These are phyloP conservation scores for Phoma sp. DNA, from an alignment of 2,329 filamentous ascomycete genomes.

Conservation along the genomic window DNA sequence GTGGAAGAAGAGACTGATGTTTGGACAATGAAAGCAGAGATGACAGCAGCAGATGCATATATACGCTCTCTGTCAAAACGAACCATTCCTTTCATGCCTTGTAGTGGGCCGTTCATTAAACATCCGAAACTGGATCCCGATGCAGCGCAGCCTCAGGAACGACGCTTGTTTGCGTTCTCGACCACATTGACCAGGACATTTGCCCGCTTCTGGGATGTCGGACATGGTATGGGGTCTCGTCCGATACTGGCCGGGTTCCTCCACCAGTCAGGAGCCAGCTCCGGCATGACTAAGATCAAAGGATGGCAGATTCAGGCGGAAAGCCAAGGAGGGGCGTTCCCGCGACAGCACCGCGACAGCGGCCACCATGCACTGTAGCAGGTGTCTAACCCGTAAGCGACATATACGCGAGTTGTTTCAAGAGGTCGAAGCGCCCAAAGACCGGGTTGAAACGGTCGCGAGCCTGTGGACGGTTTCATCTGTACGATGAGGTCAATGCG, in stretches of 20 bases:
- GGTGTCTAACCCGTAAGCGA: constrained; percentile 19
- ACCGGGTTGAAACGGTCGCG: constrained; percentile 45
- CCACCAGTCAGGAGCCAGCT: constrained; percentile 34
- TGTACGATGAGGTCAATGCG: constrained; percentile 33
- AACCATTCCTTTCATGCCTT: constrained; percentile 19
- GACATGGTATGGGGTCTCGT: constrained; percentile 26
- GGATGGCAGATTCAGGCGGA: constrained; percentile 26
- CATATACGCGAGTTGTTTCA: constrained; percentile 31
- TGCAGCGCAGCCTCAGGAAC: constrained; percentile 27
- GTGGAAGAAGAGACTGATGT: constrained; percentile 33
- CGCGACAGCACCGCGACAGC: constrained; percentile 34
- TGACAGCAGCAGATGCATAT: constrained; percentile 22
- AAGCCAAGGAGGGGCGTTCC: constrained; percentile 23
- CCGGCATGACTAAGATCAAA: constrained; percentile 19
- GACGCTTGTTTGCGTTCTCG: constrained; percentile 26
- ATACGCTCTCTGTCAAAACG: constrained; percentile 21
- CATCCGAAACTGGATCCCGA: constrained; percentile 39
- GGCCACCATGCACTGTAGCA: constrained; percentile 29
- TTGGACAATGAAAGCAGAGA: constrained; percentile 13
- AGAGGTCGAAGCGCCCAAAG: constrained; percentile 35
- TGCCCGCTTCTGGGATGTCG: constrained; percentile 22
- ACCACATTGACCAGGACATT: constrained; percentile 22
- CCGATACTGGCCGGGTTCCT: constrained; percentile 31
- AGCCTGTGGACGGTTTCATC: constrained; percentile 40
- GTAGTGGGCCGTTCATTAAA: constrained; percentile 46